These are phyloP conservation scores for Pleurotus citrinopileatus DNA, from an alignment of 768 basidiomycete species.

Conservation along the genomic window DNA sequence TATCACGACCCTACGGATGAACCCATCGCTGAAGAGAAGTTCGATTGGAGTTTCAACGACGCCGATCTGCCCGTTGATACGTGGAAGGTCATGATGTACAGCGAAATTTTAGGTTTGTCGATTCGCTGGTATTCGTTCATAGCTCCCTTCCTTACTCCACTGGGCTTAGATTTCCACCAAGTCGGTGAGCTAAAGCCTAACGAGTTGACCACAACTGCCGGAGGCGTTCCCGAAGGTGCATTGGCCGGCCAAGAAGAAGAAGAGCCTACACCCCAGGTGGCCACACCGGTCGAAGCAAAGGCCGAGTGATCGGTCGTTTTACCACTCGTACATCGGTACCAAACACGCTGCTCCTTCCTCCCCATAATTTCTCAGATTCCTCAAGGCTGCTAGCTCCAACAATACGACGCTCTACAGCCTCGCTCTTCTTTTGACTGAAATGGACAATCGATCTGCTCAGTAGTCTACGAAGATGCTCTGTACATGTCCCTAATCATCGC, in stretches of 20 bases:
- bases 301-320: background rate
- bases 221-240: conserved; percentile 64
- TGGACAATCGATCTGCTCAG: background rate
- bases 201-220: conserved; percentile 41
- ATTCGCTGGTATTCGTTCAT: background rate
- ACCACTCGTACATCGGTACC: background rate
- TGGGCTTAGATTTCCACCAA: conserved; percentile 71
- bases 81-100: conserved; percentile 99
- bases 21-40: conserved; percentile 88
- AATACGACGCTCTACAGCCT: background rate
- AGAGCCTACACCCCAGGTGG: background rate
- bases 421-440: background rate
- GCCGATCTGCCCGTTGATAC: conserved; percentile 98
- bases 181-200: conserved; percentile 34
- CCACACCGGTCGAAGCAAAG: background rate
- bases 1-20: conserved; percentile 99
- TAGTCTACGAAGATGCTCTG: background rate
- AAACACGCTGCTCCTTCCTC: background rate
- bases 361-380: too few species aligned
- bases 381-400: too few species aligned
- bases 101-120: conserved; percentile 86
- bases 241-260: conserved; percentile 58
- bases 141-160: background rate
- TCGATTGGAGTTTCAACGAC: conserved; percentile 99
- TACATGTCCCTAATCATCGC: too few species aligned